Conservation (phyloP, 2,329 filamentous ascomycete species). For the Gremmenia infestans region DNA sequence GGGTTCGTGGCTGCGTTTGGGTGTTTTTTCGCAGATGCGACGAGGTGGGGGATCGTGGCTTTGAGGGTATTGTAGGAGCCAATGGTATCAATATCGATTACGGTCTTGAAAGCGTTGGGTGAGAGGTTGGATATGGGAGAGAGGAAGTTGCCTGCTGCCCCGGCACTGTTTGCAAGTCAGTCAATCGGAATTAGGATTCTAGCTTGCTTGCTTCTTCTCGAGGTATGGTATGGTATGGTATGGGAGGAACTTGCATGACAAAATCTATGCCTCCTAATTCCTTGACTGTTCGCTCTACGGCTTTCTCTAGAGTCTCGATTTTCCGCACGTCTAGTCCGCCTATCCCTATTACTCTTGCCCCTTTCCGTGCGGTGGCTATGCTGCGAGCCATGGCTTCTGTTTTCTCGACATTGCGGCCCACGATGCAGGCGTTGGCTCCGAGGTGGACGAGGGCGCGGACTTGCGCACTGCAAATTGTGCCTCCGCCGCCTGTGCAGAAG, state of each 20-base stretch:
- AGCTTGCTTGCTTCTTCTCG: neutral
- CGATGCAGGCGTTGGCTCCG: constrained; percentile 88
- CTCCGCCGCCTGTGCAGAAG: constrained; percentile 92
- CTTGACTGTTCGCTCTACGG: constrained; percentile 72
- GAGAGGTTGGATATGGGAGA: constrained; percentile 77
- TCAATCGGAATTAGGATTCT: neutral
- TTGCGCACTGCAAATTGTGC: constrained; percentile 90
- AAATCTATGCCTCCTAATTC: constrained; percentile 89
- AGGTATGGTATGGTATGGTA: neutral
- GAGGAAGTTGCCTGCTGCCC: constrained; percentile 93
- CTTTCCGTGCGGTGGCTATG: constrained; percentile 71
- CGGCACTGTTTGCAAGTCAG: constrained; percentile 54
- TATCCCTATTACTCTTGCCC: constrained; percentile 81
- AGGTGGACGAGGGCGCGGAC: constrained; percentile 86
- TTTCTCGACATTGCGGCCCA: constrained; percentile 85
- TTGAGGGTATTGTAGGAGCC: constrained; percentile 95
- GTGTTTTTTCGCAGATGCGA: constrained; percentile 61
- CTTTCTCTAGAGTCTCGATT: constrained; percentile 63
- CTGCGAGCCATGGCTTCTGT: constrained; percentile 76
- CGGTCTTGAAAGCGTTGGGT: constrained; percentile 86
- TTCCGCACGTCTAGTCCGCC: constrained; percentile 75
- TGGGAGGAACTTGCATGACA: constrained; percentile 62
- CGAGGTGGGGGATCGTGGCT: constrained; percentile 77
- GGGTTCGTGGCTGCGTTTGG: constrained; percentile 55
- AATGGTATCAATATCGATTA: constrained; percentile 93